Percentiles rank a stretch among this genome's conserved stretches.
Conservation (phyloP, 192 early-diverging fungal species). For the Pecoramyces ruminantium region DNA sequence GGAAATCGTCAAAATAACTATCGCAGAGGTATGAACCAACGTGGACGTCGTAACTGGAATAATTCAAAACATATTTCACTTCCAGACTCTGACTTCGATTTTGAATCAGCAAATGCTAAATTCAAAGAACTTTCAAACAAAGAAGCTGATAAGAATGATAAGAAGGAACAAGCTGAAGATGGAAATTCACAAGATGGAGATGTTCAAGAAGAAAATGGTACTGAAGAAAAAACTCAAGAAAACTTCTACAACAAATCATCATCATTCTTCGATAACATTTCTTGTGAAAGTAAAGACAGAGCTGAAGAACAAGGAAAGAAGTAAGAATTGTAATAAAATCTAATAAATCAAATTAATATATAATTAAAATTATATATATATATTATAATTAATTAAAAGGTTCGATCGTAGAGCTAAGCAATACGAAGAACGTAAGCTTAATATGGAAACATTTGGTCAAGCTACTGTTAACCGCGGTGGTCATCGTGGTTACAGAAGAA, state of each 20-base stretch:
- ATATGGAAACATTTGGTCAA: constrained; percentile 96
- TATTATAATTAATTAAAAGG: constrained; percentile 3
- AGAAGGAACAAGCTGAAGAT: constrained; percentile 13
- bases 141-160: constrained; percentile 9
- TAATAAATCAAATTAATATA: too few relatives aligned
- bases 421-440: constrained; percentile 75
- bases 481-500: constrained; percentile 4
- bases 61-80: constrained; percentile 19
- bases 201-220: constrained; percentile 19
- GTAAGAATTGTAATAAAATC: background rate
- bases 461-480: constrained; percentile 10
- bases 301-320: constrained; percentile 18
- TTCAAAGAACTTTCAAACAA: constrained; percentile 62
- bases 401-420: constrained; percentile 54
- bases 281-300: constrained; percentile 84
- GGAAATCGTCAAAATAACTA: constrained; percentile 13
- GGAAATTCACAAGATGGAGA: constrained; percentile 10
- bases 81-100: constrained; percentile 83
- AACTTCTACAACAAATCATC: constrained; percentile 58
- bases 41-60: background rate
- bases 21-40: constrained; percentile 13
- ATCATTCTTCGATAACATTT: constrained; percentile 96
- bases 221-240: constrained; percentile 27
- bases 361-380: too few relatives aligned
- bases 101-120: constrained; percentile 87